Base-by-base conservation (phyloP, 768 basidiomycete genomes). In the Mycena vitilis region DNA sequence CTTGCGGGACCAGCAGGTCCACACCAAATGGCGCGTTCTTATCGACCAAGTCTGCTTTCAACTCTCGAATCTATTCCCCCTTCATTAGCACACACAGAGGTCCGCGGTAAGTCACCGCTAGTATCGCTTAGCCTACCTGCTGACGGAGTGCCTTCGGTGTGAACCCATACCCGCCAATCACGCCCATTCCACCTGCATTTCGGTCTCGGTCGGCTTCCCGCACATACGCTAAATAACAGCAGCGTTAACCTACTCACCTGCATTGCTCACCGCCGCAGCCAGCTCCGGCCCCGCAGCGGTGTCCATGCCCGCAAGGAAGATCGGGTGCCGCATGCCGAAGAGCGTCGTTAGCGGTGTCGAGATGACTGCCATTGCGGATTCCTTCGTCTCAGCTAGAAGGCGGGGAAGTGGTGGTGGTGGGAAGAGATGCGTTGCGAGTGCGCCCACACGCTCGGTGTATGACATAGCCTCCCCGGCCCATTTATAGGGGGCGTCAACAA, bases 221-320 rank as follows among this genome's bases (percentile, higher is more conserved):
- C 44, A 45, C 44, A 18, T 2, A 45, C 13, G 5, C 44, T 20
- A 16, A 18, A n/a, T n/a, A n/a, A n/a, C n/a, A n/a, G n/a, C 44
- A 18, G 10, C 10, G 10, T 40, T 7, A 6, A 11, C 10, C 16
- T 16, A 45, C 54, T 3, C 16, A 55, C 96, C 95, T 34, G 95
- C 96, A 74, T 97, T 98, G 51, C 94, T 95, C 65, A 97, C 95
- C 45, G 94, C 95, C 47, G 95, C 96, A 20, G 95, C 95, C 30
- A 96, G 88, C 78, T 96, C 95, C 20, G 95, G 85, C 8, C 86
- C 86, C 63, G 86, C 85, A 69, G 79, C 81, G 15, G 81, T 79
- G 66, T 83, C 80, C 83, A 82, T 83, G 34, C 81, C 95, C 0
- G 68, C 68, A 13, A 69, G 59, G 11, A 69, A 42, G 70, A 91